A percentile compares a stretch with the other conserved stretches of the same genome.
Conservation (phyloP, 2,329 filamentous ascomycete genomes). For the Davidsoniella australis region DNA sequence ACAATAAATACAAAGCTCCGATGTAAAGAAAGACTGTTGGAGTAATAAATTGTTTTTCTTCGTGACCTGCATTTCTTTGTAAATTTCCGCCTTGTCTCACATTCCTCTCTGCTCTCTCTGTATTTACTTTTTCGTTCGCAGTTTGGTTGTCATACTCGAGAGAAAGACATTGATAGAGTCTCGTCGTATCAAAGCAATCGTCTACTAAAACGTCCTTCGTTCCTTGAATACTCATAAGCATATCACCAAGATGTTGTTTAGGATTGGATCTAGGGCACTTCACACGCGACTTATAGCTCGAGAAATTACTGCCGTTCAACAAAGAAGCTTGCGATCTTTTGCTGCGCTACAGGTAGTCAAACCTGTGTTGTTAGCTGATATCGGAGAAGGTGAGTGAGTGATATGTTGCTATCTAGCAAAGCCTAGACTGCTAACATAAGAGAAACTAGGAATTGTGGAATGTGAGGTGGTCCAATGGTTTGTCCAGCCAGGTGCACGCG, state of each 20-base stretch:
- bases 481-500: conserved; percentile 82
- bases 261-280: conserved; percentile 31
- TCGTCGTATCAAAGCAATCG: too few species aligned
- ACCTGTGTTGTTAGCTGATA: conserved; percentile 68
- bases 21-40: too few species aligned
- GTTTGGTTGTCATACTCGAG: too few species aligned
- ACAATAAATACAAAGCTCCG: too few species aligned
- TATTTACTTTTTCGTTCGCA: too few species aligned
- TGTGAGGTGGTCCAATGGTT: conserved; percentile 99
- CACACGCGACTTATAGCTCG: conserved; percentile 15
- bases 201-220: too few species aligned
- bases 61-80: too few species aligned
- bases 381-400: conserved; percentile 62
- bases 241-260: conserved; percentile 33
- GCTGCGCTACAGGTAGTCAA: conserved; percentile 42
- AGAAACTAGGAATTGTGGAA: conserved; percentile 67
- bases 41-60: too few species aligned
- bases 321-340: conserved; percentile 14
- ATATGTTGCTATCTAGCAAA: not conserved
- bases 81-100: too few species aligned
- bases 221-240: too few species aligned
- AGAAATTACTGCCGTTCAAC: not conserved
- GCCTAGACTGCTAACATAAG: not conserved
- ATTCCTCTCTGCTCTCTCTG: too few species aligned
- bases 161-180: too few species aligned